Evolutionary conservation across 148 eudicot genomes (phyloP).

Genomic region (Dysphania ambrosioides): DNA sequence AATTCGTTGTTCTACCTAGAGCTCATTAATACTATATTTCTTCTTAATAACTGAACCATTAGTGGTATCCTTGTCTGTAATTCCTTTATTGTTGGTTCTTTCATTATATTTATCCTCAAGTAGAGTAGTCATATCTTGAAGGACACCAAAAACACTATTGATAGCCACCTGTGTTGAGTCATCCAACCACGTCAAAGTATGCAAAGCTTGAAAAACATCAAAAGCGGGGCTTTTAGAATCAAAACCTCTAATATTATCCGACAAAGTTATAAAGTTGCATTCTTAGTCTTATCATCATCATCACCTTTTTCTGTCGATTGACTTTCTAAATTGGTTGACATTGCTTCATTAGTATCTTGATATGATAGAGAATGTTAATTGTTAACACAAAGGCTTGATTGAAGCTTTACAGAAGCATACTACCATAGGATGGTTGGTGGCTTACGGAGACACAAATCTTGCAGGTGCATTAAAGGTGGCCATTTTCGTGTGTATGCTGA

Average conservation of each 20-base stretch:
- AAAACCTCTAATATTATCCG: conserved; percentile 34
- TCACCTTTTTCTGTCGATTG: conserved; percentile 39
- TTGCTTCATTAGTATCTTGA: conserved; percentile 36
- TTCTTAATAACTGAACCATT: conserved; percentile 27
- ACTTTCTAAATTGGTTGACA: conserved; percentile 36
- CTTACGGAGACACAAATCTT: too few relatives aligned
- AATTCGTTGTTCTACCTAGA: conserved; percentile 19
- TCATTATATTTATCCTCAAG: conserved; percentile 53
- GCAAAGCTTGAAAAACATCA: conserved; percentile 69
- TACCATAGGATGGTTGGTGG: too few relatives aligned
- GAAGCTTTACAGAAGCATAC: too few relatives aligned
- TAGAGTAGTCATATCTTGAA: conserved; percentile 80
- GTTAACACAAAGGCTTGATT: too few relatives aligned
- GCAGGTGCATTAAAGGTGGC: too few relatives aligned
- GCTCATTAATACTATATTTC: conserved; percentile 17
- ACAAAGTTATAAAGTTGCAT: conserved; percentile 38
- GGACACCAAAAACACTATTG: conserved; percentile 78
- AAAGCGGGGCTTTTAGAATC: conserved; percentile 41
- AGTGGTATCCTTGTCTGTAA: conserved; percentile 22
- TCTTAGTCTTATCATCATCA: conserved; percentile 31
- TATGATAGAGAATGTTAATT: too few relatives aligned
- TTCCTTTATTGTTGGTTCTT: conserved; percentile 26
- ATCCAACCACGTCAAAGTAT: conserved; percentile 79
- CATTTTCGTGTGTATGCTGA: too few relatives aligned
- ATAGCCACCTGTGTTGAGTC: conserved; percentile 97